phyloP scores from a whole-genome alignment of 306 rosid genomes.

The Sechiopsis laciniata region DNA sequence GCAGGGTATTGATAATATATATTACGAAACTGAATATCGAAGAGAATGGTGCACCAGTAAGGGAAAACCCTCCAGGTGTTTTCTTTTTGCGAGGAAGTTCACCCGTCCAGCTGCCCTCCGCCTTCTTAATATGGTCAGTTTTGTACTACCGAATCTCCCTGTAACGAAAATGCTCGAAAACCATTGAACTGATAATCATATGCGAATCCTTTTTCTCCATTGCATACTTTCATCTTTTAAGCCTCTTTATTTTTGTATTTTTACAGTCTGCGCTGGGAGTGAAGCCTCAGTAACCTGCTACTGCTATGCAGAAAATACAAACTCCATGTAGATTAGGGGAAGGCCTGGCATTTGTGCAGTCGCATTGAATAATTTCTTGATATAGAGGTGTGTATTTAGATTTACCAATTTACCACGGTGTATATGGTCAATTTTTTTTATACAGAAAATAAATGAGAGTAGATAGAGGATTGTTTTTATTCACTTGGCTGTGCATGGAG shows the following conservation, averaged over 20 bases:
- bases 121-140: slow-evolving; percentile 73
- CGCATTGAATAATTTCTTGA: neutral
- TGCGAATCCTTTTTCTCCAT: slow-evolving; percentile 5
- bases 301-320: neutral
- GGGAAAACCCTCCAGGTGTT: slow-evolving; percentile 82
- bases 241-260: slow-evolving; percentile 19
- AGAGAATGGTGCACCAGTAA: slow-evolving; percentile 93
- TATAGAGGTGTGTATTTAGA: slow-evolving; percentile 12
- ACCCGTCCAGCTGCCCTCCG: slow-evolving; percentile 88
- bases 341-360: neutral
- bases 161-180: neutral
- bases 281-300: slow-evolving; percentile 17
- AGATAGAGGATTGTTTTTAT: slow-evolving; percentile 13
- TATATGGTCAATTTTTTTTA: slow-evolving; percentile 11
- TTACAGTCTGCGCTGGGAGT: slow-evolving; percentile 24
- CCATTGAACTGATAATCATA: neutral
- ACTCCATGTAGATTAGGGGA: neutral
- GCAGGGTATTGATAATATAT: slow-evolving; percentile 83
- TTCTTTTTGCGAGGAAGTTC: slow-evolving; percentile 90
- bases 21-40: slow-evolving; percentile 88
- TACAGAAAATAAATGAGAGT: slow-evolving; percentile 12
- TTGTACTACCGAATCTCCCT: neutral
- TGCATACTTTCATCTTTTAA: neutral
- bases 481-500: slow-evolving; percentile 12
- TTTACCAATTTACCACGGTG: slow-evolving; percentile 8